A percentile compares a stretch with the other conserved stretches of the same genome.
phyloP scores from a whole-genome alignment of 345 rosid genomes.

The Syzygium aromaticum region DNA sequence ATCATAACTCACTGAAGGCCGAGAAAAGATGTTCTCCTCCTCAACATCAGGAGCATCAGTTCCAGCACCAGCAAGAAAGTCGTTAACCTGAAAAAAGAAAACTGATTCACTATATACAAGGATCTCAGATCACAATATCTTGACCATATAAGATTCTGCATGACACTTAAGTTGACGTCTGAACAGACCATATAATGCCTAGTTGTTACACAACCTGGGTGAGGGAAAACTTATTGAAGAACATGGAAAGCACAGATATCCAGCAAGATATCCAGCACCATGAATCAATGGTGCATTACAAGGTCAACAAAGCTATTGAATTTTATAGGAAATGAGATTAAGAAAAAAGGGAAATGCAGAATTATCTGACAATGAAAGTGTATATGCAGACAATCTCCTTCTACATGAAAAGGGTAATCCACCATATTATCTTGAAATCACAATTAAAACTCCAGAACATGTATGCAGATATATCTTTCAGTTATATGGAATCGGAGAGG shows the following conservation, averaged over 20 bases:
- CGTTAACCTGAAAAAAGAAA: constrained; percentile 68
- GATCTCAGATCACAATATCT: background rate
- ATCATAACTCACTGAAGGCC: constrained; percentile 93
- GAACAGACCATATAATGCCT: background rate
- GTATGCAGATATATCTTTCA: background rate
- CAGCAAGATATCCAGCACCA: background rate
- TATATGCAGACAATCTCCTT: background rate
- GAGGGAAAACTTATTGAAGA: background rate
- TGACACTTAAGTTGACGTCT: background rate
- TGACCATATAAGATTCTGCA: background rate
- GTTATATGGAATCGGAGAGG: background rate
- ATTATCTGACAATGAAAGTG: background rate
- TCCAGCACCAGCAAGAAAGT: constrained; percentile 93
- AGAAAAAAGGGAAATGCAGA: background rate
- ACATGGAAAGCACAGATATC: background rate
- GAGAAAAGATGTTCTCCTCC: constrained; percentile 75
- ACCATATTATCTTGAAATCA: background rate
- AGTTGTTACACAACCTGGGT: background rate
- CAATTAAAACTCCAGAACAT: background rate
- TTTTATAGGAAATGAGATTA: background rate
- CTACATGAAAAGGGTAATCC: background rate
- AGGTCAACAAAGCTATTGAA: background rate
- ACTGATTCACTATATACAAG: background rate
- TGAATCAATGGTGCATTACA: background rate
- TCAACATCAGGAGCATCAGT: constrained; percentile 99